phyloP scores from a whole-genome alignment of 108 stramenopile species.

The Mediolabrus comicus region DNA sequence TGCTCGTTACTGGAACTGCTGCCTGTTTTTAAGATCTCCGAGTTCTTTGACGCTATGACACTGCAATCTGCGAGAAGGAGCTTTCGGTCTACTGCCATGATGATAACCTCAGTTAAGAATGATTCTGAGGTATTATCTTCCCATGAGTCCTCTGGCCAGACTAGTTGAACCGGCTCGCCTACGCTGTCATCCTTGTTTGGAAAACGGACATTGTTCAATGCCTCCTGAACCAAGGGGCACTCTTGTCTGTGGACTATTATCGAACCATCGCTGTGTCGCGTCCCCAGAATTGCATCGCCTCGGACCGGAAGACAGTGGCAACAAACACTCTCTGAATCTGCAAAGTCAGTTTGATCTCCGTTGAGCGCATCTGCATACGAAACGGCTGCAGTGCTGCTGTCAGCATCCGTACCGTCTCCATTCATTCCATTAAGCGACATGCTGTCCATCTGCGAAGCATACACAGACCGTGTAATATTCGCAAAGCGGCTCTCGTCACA shows the following conservation, averaged over 20 bases:
- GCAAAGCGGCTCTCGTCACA: constrained; percentile 42
- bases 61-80: constrained; percentile 83
- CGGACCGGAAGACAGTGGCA: constrained; percentile 69
- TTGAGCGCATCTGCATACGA: constrained; percentile 20
- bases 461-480: constrained; percentile 16
- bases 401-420: constrained; percentile 26
- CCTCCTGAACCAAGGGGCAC: constrained; percentile 72
- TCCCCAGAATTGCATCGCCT: constrained; percentile 84
- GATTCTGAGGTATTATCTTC: constrained; percentile 41
- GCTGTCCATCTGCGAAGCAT: constrained; percentile 1
- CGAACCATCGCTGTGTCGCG: constrained; percentile 43
- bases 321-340: constrained; percentile 79
- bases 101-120: constrained; percentile 66
- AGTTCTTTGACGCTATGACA: constrained; percentile 75
- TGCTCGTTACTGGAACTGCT: constrained; percentile 73
- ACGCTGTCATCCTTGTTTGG: constrained; percentile 18
- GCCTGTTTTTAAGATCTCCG: constrained; percentile 80
- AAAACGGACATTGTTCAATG: constrained; percentile 58
- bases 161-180: constrained; percentile 26
- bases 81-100: constrained; percentile 77
- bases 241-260: constrained; percentile 73
- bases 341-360: constrained; percentile 46
- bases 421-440: constrained; percentile 42
- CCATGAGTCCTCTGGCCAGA: constrained; percentile 46
- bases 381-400: not conserved